Percentiles rank a stretch among this genome's conserved stretches.
phyloP scores from a whole-genome alignment of 2,329 filamentous ascomycete genomes.

The Pezizomycotina sp. region DNA sequence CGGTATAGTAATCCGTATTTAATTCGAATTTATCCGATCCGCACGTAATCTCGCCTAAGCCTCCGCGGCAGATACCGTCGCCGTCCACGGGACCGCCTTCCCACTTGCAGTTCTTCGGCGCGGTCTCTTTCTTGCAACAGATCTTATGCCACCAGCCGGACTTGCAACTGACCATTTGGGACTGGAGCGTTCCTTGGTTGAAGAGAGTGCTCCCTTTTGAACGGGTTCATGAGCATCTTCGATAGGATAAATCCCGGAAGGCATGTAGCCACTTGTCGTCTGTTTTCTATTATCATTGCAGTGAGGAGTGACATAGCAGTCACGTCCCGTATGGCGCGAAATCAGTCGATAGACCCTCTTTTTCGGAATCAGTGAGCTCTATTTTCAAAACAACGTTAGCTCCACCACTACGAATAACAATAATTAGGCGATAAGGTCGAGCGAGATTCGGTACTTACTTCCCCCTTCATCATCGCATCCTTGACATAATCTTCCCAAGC shows the following conservation, averaged over 20 bases:
- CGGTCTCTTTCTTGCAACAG: slow-evolving; percentile 25
- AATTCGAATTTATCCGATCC: not conserved
- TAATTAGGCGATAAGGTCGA: too few relatives aligned
- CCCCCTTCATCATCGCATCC: slow-evolving; percentile 4
- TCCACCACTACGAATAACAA: too few relatives aligned
- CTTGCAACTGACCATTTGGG: slow-evolving; percentile 15
- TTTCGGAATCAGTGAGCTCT: too few relatives aligned
- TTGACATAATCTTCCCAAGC: slow-evolving; percentile 19
- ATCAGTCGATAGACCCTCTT: slow-evolving; percentile 17
- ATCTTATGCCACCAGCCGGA: slow-evolving; percentile 25
- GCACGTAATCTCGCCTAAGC: not conserved
- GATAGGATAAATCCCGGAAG: too few relatives aligned
- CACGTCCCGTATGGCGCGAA: slow-evolving; percentile 23
- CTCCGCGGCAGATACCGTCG: slow-evolving; percentile 21
- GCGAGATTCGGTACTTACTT: slow-evolving; percentile 21
- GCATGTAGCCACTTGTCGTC: too few relatives aligned
- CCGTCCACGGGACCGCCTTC: slow-evolving; percentile 21
- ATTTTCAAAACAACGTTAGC: too few relatives aligned
- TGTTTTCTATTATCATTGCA: too few relatives aligned
- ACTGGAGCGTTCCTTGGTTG: not conserved
- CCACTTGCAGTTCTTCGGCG: slow-evolving; percentile 27
- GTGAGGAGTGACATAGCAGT: slow-evolving; percentile 25
- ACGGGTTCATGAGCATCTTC: too few relatives aligned
- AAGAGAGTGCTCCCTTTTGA: too few relatives aligned
- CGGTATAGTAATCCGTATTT: not conserved